These are phyloP conservation scores for Colletotrichum sp. DNA, from an alignment of 2,329 filamentous ascomycete genomes.

Conservation along the genomic window DNA sequence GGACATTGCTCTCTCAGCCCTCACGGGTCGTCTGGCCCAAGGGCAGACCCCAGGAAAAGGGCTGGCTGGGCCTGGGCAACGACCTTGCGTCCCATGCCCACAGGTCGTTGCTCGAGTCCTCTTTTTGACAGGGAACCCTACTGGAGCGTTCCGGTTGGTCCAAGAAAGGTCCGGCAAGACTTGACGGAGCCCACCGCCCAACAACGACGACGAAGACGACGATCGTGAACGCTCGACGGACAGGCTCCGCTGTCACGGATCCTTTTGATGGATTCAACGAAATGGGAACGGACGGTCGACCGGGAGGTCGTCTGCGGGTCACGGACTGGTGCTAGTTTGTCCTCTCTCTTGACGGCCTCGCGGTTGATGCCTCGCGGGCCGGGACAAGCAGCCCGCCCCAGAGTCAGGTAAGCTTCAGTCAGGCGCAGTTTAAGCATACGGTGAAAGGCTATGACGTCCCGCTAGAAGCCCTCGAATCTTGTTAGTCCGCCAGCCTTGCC, in stretches of 20 bases:
- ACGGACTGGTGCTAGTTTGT: constrained; percentile 1
- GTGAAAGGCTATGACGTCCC: neutral
- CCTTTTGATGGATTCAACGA: neutral
- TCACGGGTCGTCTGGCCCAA: neutral
- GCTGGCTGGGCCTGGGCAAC: neutral
- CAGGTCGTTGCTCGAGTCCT: neutral
- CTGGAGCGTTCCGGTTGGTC: constrained; percentile 2
- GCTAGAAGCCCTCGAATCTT: neutral
- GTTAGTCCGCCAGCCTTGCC: neutral
- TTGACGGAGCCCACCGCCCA: neutral
- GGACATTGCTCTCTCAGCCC: neutral
- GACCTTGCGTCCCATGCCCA: neutral
- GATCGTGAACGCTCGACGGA: neutral
- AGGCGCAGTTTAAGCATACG: neutral
- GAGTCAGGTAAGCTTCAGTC: neutral
- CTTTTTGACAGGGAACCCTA: neutral
- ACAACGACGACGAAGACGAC: neutral
- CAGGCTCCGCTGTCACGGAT: constrained; percentile 13
- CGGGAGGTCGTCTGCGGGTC: neutral
- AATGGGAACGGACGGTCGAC: constrained; percentile 10
- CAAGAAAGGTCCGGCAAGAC: neutral
- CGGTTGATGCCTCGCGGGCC: neutral
- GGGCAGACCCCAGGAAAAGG: neutral
- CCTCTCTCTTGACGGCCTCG: neutral
- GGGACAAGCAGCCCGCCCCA: neutral